Evolutionary conservation across 176 grass and related monocot species (phyloP), one percentile per base, ranked within the genome.

Genomic region (Aechmea fasciata): DNA sequence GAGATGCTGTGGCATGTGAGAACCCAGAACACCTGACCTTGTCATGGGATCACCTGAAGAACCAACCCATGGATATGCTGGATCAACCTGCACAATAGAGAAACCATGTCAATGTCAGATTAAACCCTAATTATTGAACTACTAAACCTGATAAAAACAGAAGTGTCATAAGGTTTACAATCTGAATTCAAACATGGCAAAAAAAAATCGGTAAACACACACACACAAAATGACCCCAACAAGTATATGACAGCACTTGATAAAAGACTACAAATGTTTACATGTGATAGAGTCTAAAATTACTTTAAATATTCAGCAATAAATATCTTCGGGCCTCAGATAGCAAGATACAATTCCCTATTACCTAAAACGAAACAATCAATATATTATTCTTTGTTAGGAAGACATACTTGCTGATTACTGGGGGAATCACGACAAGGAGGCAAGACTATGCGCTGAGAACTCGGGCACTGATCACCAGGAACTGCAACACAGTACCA

Each of bases 21-120:
- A 72, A 68, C 62, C 67, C 25, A 28, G 68, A 49, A 55, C 24
- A 3, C 70, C 67, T 55, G 64, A 11, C 18, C 50, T 62, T 79
- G 69, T 79, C 20, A 2, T 47, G 17, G 49, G 49, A 50, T 79
- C 8, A 26, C 59, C 51, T 1, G 12, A 57, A 76, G 72, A 66
- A 71, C 73, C 49, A 79, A 49, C 20, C 65, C 71, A 48, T 25
- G 49, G 7, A 76, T 81, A 63, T 55, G 50, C 15, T 63, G 70
- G 68, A 53, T 33, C 54, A 66, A 59, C 67, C 83, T 91, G 78
- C 49, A 79, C 11, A 71, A 17, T 8, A 29, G 24, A 29, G 63
- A 19, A 59, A 59, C 54, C 14, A 17, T 5, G 9, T 20, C 54
- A 59, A 18, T 5, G 9, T 18, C 54, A 59, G 54, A 15, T 2